These are phyloP conservation scores for Platanus orientalis DNA, from an alignment of 164 flowering plant genomes.

Conservation along the genomic window DNA sequence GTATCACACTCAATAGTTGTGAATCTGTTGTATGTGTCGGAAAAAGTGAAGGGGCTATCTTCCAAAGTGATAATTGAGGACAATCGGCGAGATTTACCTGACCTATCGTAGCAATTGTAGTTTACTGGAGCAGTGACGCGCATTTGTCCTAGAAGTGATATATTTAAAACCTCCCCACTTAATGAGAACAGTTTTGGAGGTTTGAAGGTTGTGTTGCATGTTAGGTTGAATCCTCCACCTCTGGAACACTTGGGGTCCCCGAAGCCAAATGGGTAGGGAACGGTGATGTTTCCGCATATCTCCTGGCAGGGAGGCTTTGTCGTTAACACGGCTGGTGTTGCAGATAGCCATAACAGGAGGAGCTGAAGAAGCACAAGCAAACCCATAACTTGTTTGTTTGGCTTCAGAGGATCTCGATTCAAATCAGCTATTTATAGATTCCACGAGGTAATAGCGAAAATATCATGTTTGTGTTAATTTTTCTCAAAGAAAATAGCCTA, in stretches of 20 bases:
- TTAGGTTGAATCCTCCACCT: not conserved
- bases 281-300: conserved; percentile 24
- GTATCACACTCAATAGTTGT: conserved; percentile 15
- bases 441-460: no score
- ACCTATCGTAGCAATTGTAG: not conserved
- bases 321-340: not conserved
- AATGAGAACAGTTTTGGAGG: conserved; percentile 3
- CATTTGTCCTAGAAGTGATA: not conserved
- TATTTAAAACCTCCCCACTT: not conserved
- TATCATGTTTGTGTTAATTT: no score
- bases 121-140: not conserved
- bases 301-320: conserved; percentile 18
- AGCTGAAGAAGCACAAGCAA: not conserved
- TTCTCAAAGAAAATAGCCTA: no score
- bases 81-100: not conserved
- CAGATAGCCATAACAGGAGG: not conserved
- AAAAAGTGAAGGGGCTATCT: conserved; percentile 10
- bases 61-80: not conserved
- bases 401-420: no score
- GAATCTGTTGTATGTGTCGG: conserved; percentile 10
- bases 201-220: conserved; percentile 3
- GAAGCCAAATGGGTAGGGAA: conserved; percentile 34
- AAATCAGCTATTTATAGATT: no score
- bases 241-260: conserved; percentile 15
- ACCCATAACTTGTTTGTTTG: no score